Conservation (phyloP, 441 rosid species). For the Capsella rubella region DNA sequence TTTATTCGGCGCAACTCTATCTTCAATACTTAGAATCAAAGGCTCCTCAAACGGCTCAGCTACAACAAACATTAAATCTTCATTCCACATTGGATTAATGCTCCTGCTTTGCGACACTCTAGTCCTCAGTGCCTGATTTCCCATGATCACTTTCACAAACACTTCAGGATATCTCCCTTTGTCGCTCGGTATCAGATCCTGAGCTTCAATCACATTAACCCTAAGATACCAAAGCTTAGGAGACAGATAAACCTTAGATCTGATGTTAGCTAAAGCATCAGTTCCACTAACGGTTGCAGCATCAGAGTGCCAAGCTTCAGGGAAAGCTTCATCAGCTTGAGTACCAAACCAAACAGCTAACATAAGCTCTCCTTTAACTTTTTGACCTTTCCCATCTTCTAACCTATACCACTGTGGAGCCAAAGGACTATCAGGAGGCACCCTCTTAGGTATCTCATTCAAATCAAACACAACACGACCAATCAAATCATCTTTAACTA, state of each 20-base stretch:
- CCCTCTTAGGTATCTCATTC: conserved; percentile 87
- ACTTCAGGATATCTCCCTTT: conserved; percentile 85
- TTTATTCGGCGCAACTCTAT: conserved; percentile 85
- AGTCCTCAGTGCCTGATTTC: conserved; percentile 74
- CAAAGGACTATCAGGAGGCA: conserved; percentile 96
- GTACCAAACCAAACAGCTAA: conserved; percentile 99
- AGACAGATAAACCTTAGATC: conserved; percentile 95
- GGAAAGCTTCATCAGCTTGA: conserved; percentile 97
- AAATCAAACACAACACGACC: conserved; percentile 81
- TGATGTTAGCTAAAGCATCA: conserved; percentile 81
- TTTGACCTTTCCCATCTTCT: conserved; percentile 76
- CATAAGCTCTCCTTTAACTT: conserved; percentile 88
- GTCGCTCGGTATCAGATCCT: conserved; percentile 75
- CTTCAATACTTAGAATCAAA: conserved; percentile 81
- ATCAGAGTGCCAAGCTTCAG: conserved; percentile 99
- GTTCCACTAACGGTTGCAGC: conserved; percentile 84
- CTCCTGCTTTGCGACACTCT: conserved; percentile 67
- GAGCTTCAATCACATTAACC: conserved; percentile 97
- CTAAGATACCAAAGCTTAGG: conserved; percentile 96
- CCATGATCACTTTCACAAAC: conserved; percentile 74
- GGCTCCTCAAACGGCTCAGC: conserved; percentile 95
- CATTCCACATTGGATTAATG: conserved; percentile 92
- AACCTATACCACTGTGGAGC: conserved; percentile 98
- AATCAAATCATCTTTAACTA: conserved; percentile 87
- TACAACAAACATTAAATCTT: conserved; percentile 97